Evolutionary conservation across 2,329 filamentous ascomycete species (phyloP).

Genomic region (Graphium sp.): DNA sequence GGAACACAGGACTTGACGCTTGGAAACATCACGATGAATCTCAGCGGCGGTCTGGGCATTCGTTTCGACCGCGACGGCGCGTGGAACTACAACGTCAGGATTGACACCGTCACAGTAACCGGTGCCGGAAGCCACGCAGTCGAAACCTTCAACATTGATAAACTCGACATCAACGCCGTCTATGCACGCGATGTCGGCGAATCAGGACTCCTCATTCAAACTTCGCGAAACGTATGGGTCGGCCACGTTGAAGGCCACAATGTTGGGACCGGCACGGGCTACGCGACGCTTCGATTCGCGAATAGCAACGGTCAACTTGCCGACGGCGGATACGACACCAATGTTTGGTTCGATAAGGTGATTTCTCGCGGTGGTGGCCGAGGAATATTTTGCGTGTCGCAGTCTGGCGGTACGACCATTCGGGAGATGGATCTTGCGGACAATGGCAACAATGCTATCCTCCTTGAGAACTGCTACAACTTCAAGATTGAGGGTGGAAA

Average conservation of each 20-base stretch:
- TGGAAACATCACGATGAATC: slow-evolving; percentile 35
- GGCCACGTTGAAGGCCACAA: slow-evolving; percentile 39
- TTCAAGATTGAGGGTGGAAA: slow-evolving; percentile 30
- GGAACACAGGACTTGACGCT: slow-evolving; percentile 29
- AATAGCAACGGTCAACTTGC: slow-evolving; percentile 34
- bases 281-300: slow-evolving; percentile 38
- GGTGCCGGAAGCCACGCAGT: slow-evolving; percentile 38
- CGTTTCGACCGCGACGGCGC: slow-evolving; percentile 38
- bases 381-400: slow-evolving; percentile 39
- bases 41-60: slow-evolving; percentile 35
- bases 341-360: slow-evolving; percentile 33
- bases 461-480: slow-evolving; percentile 45
- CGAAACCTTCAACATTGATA: slow-evolving; percentile 42
- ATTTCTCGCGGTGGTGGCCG: slow-evolving; percentile 37
- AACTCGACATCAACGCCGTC: slow-evolving; percentile 30
- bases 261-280: slow-evolving; percentile 31
- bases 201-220: slow-evolving; percentile 37
- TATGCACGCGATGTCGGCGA: slow-evolving; percentile 36
- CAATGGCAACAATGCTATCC: slow-evolving; percentile 37
- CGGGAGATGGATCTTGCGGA: slow-evolving; percentile 26
- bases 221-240: slow-evolving; percentile 31
- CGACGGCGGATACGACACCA: slow-evolving; percentile 30
- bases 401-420: slow-evolving; percentile 35
- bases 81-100: slow-evolving; percentile 33
- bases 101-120: slow-evolving; percentile 31